These are phyloP conservation scores for Pochonia chlamydosporia DNA, from an alignment of 2,329 filamentous ascomycete species.

Conservation along the genomic window DNA sequence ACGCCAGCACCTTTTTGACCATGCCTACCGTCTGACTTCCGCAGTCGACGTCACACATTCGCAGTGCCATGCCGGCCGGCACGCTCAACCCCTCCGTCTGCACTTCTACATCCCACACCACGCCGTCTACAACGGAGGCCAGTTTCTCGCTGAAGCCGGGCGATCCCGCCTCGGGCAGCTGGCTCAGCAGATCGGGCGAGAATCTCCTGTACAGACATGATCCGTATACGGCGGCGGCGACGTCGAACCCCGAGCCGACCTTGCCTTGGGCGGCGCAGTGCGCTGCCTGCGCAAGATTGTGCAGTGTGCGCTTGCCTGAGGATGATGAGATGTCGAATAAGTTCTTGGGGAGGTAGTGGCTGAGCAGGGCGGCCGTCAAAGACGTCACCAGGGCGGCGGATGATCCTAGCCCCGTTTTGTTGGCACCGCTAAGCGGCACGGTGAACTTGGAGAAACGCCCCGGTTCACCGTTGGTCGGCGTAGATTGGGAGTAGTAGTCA, in stretches of 20 bases:
- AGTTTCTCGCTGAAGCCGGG: conserved; percentile 63
- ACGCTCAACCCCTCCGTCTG: conserved; percentile 63
- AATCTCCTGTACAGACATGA: conserved; percentile 91
- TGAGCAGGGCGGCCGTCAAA: conserved; percentile 69
- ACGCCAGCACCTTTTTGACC: conserved; percentile 86
- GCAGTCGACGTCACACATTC: conserved; percentile 96
- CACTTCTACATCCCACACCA: conserved; percentile 75
- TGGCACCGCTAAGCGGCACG: conserved; percentile 67
- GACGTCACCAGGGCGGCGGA: conserved; percentile 91
- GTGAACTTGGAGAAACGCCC: conserved; percentile 71
- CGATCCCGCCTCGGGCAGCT: conserved; percentile 59
- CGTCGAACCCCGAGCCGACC: conserved; percentile 91
- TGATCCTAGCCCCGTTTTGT: conserved; percentile 95
- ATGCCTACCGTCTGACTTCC: conserved; percentile 90
- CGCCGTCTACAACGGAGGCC: conserved; percentile 58
- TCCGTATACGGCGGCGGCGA: conserved; percentile 87
- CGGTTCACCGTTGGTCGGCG: conserved; percentile 20
- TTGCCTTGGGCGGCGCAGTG: conserved; percentile 97
- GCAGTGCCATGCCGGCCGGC: conserved; percentile 66
- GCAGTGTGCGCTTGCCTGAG: conserved; percentile 56
- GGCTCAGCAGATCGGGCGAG: conserved; percentile 66
- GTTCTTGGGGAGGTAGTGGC: conserved; percentile 61
- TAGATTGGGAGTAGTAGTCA: conserved; percentile 80
- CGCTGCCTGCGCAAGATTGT: conserved; percentile 89
- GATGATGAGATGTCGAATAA: conserved; percentile 53